phyloP scores from a whole-genome alignment of 1,139 yeast genomes.

The Hansenula anomala region DNA sequence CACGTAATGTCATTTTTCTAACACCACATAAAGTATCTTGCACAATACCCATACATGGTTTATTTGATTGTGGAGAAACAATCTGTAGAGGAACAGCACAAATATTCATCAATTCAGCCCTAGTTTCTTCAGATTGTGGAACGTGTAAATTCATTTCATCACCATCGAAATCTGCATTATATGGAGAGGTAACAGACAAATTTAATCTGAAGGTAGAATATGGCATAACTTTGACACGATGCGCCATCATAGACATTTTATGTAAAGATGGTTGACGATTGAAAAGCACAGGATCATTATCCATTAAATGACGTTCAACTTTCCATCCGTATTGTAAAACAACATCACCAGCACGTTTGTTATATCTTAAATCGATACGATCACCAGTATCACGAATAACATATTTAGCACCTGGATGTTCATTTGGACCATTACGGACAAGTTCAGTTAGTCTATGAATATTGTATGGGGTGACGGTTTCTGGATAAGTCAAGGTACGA shows the following conservation, averaged over 20 bases:
- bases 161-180: constrained; percentile 99
- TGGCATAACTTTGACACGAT: constrained; percentile 97
- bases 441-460: constrained; percentile 88
- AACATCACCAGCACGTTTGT: constrained; percentile 97
- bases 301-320: constrained; percentile 97
- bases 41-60: constrained; percentile 99
- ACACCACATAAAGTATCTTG: constrained; percentile 98
- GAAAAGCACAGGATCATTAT: constrained; percentile 93
- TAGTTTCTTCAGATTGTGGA: constrained; percentile 96
- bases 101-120: constrained; percentile 91
- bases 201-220: constrained; percentile 96
- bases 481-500: constrained; percentile 92
- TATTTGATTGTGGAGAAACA: constrained; percentile 96
- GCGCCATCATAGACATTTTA: constrained; percentile 99
- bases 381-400: constrained; percentile 98
- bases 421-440: constrained; percentile 97
- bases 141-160: constrained; percentile 99
- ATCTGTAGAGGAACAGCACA: constrained; percentile 97
- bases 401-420: constrained; percentile 99
- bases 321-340: constrained; percentile 98
- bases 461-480: constrained; percentile 94
- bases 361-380: constrained; percentile 93
- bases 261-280: constrained; percentile 99
- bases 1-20: constrained; percentile 91
- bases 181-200: constrained; percentile 95